Evolutionary conservation across 1,284 basidiomycete species (phyloP).

Genomic region (Ceratobasidium sp.): DNA sequence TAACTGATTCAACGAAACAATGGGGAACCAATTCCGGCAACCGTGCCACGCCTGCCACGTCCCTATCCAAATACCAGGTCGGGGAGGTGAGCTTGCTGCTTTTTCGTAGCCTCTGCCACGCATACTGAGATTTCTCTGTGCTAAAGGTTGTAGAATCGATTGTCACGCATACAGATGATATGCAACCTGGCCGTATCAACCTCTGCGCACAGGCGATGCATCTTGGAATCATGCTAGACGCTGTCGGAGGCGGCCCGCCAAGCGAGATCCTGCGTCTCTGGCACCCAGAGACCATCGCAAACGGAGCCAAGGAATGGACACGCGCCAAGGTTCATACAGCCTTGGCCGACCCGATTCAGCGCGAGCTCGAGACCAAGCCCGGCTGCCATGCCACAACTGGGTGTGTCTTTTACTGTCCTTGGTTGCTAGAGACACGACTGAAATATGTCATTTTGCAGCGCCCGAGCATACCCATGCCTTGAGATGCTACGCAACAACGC

Average conservation of each 20-base stretch:
- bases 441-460: not conserved
- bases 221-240: constrained; percentile 34
- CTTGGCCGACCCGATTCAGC: constrained; percentile 7
- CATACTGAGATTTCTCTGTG: not conserved
- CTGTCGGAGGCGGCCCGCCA: constrained; percentile 31
- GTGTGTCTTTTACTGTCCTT: not conserved
- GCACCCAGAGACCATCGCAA: constrained; percentile 37
- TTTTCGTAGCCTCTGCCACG: no score
- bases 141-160: constrained; percentile 38
- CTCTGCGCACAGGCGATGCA: constrained; percentile 32
- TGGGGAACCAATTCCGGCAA: constrained; percentile 32
- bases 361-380: constrained; percentile 28
- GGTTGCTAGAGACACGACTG: not conserved
- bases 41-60: constrained; percentile 5
- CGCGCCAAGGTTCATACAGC: not conserved
- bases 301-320: constrained; percentile 31
- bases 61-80: constrained; percentile 30
- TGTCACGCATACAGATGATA: constrained; percentile 19
- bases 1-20: constrained; percentile 13
- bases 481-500: constrained; percentile 10
- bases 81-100: constrained; percentile 15
- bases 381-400: constrained; percentile 21
- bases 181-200: constrained; percentile 26
- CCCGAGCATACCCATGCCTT: constrained; percentile 24
- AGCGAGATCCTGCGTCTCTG: constrained; percentile 31